Base-by-base conservation (phyloP, 768 basidiomycete genomes). In the Lactarius deliciosus region DNA sequence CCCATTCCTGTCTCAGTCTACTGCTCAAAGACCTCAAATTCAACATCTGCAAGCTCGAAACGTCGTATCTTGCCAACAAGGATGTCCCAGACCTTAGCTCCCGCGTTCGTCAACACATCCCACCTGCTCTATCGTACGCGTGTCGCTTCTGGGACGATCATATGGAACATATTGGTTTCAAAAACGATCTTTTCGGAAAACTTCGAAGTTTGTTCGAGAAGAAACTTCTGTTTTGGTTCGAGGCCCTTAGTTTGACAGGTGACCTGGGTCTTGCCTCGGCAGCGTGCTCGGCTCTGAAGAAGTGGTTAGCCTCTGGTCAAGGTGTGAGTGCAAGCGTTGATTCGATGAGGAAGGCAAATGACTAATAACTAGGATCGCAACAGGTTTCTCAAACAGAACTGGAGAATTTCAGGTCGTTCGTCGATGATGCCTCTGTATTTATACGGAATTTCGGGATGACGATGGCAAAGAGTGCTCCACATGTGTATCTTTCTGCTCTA, bases 141-240 rank as follows among this genome's bases (percentile, higher is more conserved):
- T 60, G 60, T 38, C 30, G n/a, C 18, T 60, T 30, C 41, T 60
- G 60, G 60, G 60, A 25, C 9, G 40, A 47, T 20, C 60, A 60
- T 34, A 16, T 60, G 20, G 1, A 30, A 41, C 40, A 22, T 5
- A 30, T 30, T 20, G 7, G 36, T 18, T 60, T 60, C 1, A 18
- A 60, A 40, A 5, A 5, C 10, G 4, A 60, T 18, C 22, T 60
- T 6, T 47, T 43, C 25, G 16, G 6, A 36, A 41, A 30, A 43
- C 41, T 43, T 20, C 60, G 45, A 30, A 22, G 0, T 13, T 41
- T 60, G 3, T 30, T 60, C 20, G 25, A 28, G 60, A 38, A 28
- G 32, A 58, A 58, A 58, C 36, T 58, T 20, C 30, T 41, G 5
- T 41, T 41, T 8, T 41, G 41, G 41, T 41, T 41, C 6, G 41